These are phyloP conservation scores for Geum urbanum DNA, from an alignment of 306 rosid genomes.

Conservation along the genomic window DNA sequence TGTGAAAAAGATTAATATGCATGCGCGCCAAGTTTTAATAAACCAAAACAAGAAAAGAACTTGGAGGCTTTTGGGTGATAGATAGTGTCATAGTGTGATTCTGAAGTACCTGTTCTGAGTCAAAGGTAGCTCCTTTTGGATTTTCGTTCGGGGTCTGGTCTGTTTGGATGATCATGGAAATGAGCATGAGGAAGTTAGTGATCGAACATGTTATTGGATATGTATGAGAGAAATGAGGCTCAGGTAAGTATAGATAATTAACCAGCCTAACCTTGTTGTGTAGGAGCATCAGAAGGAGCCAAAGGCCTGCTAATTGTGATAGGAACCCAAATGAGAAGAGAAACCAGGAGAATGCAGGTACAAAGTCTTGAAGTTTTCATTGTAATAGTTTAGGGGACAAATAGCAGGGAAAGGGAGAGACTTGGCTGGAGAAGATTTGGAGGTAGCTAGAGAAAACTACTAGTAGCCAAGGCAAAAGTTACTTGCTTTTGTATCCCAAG, in stretches of 20 bases:
- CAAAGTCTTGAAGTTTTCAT: conserved; percentile 19
- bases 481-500: neutral
- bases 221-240: too few species aligned
- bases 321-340: conserved; percentile 21
- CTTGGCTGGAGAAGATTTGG: neutral
- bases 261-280: conserved; percentile 14
- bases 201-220: neutral
- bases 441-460: neutral
- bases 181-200: neutral
- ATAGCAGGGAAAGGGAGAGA: conserved; percentile 14
- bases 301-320: conserved; percentile 24
- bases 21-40: neutral
- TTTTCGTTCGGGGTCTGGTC: conserved; percentile 7
- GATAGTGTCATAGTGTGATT: neutral
- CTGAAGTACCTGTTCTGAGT: conserved; percentile 20
- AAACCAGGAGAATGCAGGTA: neutral
- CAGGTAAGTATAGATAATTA: neutral
- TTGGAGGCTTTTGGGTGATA: neutral
- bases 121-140: conserved; percentile 4
- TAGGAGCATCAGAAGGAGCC: neutral
- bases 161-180: conserved; percentile 8
- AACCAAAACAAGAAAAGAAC: neutral
- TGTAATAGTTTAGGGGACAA: neutral
- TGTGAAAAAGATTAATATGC: neutral
- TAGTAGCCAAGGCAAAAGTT: neutral